Conservation (phyloP, 768 basidiomycete species). For the Mycena pura region DNA sequence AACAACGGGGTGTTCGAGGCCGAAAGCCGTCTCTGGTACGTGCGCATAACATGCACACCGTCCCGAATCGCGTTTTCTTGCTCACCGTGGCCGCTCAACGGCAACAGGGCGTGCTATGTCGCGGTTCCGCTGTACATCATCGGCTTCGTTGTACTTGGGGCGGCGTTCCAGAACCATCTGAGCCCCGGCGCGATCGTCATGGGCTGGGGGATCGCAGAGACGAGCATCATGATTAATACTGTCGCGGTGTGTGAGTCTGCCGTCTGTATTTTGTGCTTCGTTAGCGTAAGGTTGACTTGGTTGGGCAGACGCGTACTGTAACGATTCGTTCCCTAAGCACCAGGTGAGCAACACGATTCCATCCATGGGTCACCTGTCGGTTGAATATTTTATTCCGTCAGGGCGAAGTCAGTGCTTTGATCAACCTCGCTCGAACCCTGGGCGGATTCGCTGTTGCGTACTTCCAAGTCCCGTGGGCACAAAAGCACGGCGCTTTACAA, state of each 20-base stretch:
- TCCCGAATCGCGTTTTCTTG: no score
- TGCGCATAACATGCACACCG: neutral
- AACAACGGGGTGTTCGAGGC: conserved; percentile 68
- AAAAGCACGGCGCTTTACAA: conserved; percentile 57
- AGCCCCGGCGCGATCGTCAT: conserved; percentile 56
- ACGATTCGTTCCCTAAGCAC: conserved; percentile 50
- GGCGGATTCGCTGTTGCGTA: conserved; percentile 63
- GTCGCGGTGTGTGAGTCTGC: conserved; percentile 41
- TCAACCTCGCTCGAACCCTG: conserved; percentile 59
- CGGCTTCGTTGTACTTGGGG: conserved; percentile 61
- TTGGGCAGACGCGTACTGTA: conserved; percentile 45
- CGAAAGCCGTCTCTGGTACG: conserved; percentile 63
- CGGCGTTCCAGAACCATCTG: conserved; percentile 53
- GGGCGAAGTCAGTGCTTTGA: conserved; percentile 63
- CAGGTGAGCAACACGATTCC: conserved; percentile 30
- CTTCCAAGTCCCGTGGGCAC: conserved; percentile 65
- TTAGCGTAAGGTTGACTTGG: no score
- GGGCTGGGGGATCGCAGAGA: conserved; percentile 61
- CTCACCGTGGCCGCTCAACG: neutral
- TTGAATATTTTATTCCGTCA: neutral
- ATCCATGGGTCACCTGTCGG: no score
- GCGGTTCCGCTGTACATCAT: conserved; percentile 59
- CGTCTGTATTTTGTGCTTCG: no score
- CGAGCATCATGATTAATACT: conserved; percentile 51
- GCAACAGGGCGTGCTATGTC: conserved; percentile 55